Conservation (phyloP, 2,329 filamentous ascomycete species). For the Oidium heveae region DNA sequence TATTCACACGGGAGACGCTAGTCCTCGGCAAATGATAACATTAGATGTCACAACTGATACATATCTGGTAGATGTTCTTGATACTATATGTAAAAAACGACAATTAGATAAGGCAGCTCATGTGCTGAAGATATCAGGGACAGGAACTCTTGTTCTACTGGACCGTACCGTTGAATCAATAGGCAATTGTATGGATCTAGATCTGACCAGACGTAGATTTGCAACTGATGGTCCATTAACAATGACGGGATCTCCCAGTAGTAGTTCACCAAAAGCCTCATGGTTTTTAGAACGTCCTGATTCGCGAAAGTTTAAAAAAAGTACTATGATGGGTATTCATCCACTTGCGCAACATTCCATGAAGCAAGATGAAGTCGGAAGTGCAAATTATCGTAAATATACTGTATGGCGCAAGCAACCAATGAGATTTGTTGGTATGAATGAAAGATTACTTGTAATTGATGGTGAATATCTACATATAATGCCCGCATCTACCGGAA, state of each 20-base stretch:
- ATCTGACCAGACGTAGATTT: constrained; percentile 51
- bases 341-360: constrained; percentile 39
- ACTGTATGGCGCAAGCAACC: constrained; percentile 61
- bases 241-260: constrained; percentile 39
- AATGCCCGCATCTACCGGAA: constrained; percentile 43
- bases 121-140: constrained; percentile 52
- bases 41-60: constrained; percentile 60
- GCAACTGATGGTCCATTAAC: constrained; percentile 47
- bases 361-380: constrained; percentile 31
- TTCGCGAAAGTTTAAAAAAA: constrained; percentile 23
- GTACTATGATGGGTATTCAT: constrained; percentile 32
- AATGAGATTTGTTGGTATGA: constrained; percentile 53
- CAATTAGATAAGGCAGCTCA: constrained; percentile 58
- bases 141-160: constrained; percentile 47
- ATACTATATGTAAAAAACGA: constrained; percentile 51
- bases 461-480: constrained; percentile 76
- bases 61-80: constrained; percentile 60
- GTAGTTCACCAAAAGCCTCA: constrained; percentile 39
- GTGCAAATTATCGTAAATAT: constrained; percentile 46
- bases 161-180: constrained; percentile 61
- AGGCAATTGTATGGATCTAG: constrained; percentile 48
- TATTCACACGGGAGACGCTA: constrained; percentile 41
- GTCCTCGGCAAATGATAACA: constrained; percentile 48
- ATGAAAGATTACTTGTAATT: constrained; percentile 52
- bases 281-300: constrained; percentile 18